Conservation (phyloP, 2,329 filamentous ascomycete genomes). For the Cordyceps fumosorosea region DNA sequence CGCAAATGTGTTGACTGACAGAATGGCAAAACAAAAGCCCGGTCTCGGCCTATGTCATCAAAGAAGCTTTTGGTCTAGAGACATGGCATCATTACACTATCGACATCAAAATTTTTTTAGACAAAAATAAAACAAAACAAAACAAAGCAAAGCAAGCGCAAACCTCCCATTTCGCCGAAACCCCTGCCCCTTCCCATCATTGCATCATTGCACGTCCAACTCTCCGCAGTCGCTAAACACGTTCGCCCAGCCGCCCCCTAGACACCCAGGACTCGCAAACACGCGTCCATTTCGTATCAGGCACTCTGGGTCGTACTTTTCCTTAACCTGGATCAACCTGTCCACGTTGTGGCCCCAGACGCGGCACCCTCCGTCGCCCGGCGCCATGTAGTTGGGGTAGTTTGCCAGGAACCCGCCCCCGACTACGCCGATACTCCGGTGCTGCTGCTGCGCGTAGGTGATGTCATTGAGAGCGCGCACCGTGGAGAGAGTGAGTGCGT, state of each 20-base stretch:
- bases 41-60: no score
- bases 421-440: no score
- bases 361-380: background rate
- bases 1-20: no score
- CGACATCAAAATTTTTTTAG: no score
- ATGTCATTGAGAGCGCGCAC: background rate
- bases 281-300: constrained; percentile 8
- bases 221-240: background rate
- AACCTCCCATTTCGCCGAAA: no score
- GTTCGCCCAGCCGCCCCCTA: constrained; percentile 9
- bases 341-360: constrained; percentile 9
- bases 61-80: no score
- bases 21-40: no score
- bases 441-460: constrained; percentile 3
- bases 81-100: no score
- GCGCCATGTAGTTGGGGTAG: constrained; percentile 11
- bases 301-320: constrained; percentile 7
- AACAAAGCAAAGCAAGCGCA: no score
- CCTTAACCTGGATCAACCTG: constrained; percentile 1
- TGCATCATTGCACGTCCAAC: no score
- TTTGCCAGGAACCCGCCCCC: background rate
- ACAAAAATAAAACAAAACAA: no score
- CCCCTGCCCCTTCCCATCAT: no score
- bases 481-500: background rate
- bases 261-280: background rate